Evolutionary conservation across 2,329 filamentous ascomycete species (phyloP), one percentile per base, ranked within the genome.

Genomic region (Epicoccum sorghinum): DNA sequence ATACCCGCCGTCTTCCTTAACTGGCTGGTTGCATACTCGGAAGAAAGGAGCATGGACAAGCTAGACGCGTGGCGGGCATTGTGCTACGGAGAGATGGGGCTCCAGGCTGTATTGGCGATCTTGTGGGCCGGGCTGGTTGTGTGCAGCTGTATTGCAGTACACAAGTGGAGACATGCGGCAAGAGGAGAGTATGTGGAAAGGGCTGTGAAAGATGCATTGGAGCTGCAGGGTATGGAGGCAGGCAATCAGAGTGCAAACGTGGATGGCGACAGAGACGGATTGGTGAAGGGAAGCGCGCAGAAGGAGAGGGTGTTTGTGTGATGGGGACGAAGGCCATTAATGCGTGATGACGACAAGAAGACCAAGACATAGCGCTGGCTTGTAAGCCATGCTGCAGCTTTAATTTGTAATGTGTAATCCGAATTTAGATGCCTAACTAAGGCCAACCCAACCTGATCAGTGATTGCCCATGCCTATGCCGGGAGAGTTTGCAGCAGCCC

Each of bases 51-150:
- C 1, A 32, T 38, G 12, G 27, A 3, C 9, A 2, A 5, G 39
- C 8, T 25, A 38, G 32, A 22, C 9, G 35, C 18, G 3, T 50
- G 47, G 47, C 35, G 27, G 12, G 1, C 4, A 12, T 7, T 50
- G 24, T 50, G 47, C 27, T 50, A 29, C 12, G 42, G 7, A 1
- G 42, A 52, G 22, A 52, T 52, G 49, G 42, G 23, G 10, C 3
- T 47, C 29, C 43, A 52, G 43, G 49, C 23, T 0, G 3, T 36
- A 13, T n/a, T 52, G 18, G 18, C 3, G 2, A 8, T 37, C 14
- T 4, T 13, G 4, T 43, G 49, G 43, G 38, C 4, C 3, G 25
- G 7, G 5, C 2, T 38, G 30, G 37, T 22, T 14, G 35, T 14
- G 14, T 37, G 30, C 29, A 23, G 29, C 7, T 42, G 36, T 14